Evolutionary conservation across 257 asterid genomes (phyloP), one percentile per base, ranked within the genome.

Genomic region (Solanum microdontum): DNA sequence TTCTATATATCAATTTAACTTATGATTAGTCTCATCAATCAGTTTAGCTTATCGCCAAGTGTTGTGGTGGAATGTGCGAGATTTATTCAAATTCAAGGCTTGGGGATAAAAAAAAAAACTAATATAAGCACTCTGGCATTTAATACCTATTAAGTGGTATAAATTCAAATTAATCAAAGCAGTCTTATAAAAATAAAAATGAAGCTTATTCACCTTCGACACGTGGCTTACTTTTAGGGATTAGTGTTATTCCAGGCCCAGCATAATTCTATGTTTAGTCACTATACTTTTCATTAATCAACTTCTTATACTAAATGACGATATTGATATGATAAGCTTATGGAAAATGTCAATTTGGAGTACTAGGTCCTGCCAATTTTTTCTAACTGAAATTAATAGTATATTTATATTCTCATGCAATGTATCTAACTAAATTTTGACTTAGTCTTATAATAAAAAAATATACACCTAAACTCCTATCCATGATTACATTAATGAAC

Each of bases 81-180:
- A 32, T 72, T 8, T 32, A 9, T 32, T 32, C 8, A 70, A 0
- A 15, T 7, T 30, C 11, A 9, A 72, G 7, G 2, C 5, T 15
- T 9, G 13, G 0, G 7, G 0, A 32, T 2, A 1, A 32, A 32
- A 13, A 66, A 11, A 11, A 2, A 14, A 23, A 9, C 0, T 8
- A 70, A 15, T 70, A 7, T 6, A 0, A 32, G 1, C 0, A 72
- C 3, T 14, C 0, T 7, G 0, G 1, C 30, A 7, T 7, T 14
- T 14, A 68, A 28, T 68, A 1, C 0, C 11, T 13, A 1, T 14
- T 3, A 28, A 0, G 2, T 10, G 1, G 0, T 0, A 0, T 8
- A 0, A 73, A 33, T 73, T 72, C 0, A 8, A 72, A 72, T 33
- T 72, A 72, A 3, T 72, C n/a, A 5, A 0, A 19, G 0, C 2